Evolutionary conservation across 164 flowering plant genomes (phyloP), one percentile per base, ranked within the genome.

Genomic region (Aristolochia fimbriata): DNA sequence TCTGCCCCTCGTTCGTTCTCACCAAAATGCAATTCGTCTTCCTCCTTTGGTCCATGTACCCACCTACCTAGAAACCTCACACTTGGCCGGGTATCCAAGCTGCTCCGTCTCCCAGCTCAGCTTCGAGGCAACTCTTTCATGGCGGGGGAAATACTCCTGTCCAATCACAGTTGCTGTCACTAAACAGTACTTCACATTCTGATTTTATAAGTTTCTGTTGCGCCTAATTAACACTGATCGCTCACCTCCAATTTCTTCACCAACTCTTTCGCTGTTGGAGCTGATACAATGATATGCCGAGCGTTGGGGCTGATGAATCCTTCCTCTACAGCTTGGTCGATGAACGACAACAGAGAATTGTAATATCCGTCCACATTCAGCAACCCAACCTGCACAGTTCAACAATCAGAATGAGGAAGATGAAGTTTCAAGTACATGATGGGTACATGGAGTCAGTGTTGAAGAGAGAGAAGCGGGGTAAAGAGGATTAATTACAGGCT

Each of bases 101-200:
- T 80, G 84, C 66, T 85, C 97, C 62, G 68, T 81, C 80, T 88
- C 94, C 97, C 97, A 91, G 76, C 74, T 80, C 74, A 76, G 66
- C 73, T 86, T 85, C 10, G 92, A 73, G 22, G 83, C 87, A 58
- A 81, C 96, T 56, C 85, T 63, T 68, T 91, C 95, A 60, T 91
- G 97, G 67, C 82, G 73, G 2, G 96, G 99, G 15, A 76, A 78
- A 62, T 94, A 94, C 59, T 91, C 99, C 99, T 94, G 62, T 11
- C 60, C 61, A 21, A 45, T 24, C 27, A 62, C 3, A 61, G 25
- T 12, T 19, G 8, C 43, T 17, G 1, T 54, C 49, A 6, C 24
- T 1, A 41, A 4, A 1, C 43, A 30, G 41, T 19, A 21, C 12
- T 14, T 0, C 33, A n/a, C 10, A 51, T 9, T 30, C 43, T 33